phyloP scores from a whole-genome alignment of 2,329 filamentous ascomycete species.

The Cercospora sp. region DNA sequence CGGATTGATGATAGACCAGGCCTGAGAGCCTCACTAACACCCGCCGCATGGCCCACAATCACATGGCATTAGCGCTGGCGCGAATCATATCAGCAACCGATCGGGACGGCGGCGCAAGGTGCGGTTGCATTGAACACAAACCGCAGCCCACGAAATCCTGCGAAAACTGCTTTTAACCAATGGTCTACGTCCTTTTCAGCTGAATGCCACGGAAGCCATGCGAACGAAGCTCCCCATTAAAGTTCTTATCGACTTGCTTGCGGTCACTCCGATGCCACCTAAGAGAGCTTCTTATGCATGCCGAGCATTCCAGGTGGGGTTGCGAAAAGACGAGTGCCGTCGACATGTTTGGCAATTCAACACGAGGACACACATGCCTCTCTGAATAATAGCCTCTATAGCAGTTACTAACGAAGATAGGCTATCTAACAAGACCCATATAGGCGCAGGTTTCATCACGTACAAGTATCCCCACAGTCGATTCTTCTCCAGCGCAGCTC shows the following conservation, averaged over 20 bases:
- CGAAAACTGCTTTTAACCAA: constrained; percentile 1
- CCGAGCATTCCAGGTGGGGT: constrained; percentile 8
- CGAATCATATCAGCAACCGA: not conserved
- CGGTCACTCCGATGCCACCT: constrained; percentile 9
- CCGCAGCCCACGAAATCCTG: not conserved
- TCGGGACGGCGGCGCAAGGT: not conserved
- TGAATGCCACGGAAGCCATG: constrained; percentile 3
- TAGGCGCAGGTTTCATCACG: not conserved
- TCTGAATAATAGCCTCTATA: not conserved
- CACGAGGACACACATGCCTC: not conserved
- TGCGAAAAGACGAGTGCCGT: not conserved
- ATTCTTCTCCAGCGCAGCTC: not conserved
- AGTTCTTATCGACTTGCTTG: constrained; percentile 12
- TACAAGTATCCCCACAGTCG: not conserved
- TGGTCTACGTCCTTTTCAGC: not conserved
- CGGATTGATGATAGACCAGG: not conserved
- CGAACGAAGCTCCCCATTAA: not conserved
- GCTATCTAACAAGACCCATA: constrained; percentile 15
- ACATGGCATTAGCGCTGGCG: constrained; percentile 1
- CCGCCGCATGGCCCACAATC: constrained; percentile 2
- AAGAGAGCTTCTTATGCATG: constrained; percentile 7
- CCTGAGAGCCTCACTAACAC: not conserved
- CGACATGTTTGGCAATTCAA: constrained; percentile 2
- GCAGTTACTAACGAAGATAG: not conserved
- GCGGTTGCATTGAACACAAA: constrained; percentile 3